These are phyloP conservation scores for Clohesyomyces aquaticus DNA, from an alignment of 495 filamentous ascomycete genomes.

Conservation along the genomic window DNA sequence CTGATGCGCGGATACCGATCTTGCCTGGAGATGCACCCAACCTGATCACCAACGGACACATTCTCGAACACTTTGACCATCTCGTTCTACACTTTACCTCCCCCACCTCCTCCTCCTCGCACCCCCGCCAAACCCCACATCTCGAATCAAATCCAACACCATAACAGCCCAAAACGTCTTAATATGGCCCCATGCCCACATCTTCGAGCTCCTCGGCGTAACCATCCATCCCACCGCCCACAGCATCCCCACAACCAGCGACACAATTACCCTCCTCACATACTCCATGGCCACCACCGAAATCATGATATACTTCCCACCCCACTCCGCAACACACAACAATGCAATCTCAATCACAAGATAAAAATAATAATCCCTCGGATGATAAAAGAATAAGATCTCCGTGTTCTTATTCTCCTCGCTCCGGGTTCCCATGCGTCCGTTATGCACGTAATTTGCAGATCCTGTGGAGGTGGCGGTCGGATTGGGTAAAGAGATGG, in stretches of 20 bases:
- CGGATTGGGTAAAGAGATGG: slow-evolving; percentile 10
- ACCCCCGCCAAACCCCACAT: slow-evolving; percentile 11
- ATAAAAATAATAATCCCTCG: slow-evolving; percentile 4
- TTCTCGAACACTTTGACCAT: not conserved
- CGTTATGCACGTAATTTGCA: slow-evolving; percentile 8
- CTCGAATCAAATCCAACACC: slow-evolving; percentile 14
- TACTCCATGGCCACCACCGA: not conserved
- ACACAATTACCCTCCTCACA: slow-evolving; percentile 4
- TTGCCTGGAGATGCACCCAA: no score
- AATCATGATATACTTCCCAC: not conserved
- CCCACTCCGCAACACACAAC: slow-evolving; percentile 7
- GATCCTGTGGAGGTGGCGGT: not conserved
- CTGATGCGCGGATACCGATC: no score
- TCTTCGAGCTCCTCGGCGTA: slow-evolving; percentile 8
- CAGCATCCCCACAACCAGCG: slow-evolving; percentile 2
- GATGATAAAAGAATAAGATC: slow-evolving; percentile 9
- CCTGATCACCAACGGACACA: no score
- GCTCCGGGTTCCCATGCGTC: not conserved
- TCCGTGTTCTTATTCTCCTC: not conserved
- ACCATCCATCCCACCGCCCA: slow-evolving; percentile 17
- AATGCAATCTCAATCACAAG: not conserved
- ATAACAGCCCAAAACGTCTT: slow-evolving; percentile 16
- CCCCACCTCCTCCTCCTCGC: slow-evolving; percentile 8
- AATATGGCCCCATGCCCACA: slow-evolving; percentile 21
- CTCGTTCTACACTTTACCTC: not conserved